Conservation (phyloP, 2,329 filamentous ascomycete species). For the Neofusicoccum laricinum region DNA sequence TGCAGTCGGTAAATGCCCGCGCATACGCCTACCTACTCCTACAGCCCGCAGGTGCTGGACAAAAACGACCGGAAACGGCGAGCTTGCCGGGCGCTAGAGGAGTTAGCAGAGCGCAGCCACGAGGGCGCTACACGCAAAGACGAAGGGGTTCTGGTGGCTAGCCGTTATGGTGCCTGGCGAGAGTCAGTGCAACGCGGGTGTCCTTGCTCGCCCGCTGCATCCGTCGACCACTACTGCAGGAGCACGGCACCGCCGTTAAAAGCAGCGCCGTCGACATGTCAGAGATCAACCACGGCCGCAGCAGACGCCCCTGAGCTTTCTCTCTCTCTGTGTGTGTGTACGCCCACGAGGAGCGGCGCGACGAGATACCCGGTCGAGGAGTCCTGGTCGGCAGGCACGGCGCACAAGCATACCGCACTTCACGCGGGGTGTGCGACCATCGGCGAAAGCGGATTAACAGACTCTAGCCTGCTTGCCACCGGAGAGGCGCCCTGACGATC, state of each 20-base stretch:
- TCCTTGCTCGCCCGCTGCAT: not conserved
- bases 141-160: not conserved
- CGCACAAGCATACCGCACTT: not conserved
- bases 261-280: not conserved
- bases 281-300: not conserved
- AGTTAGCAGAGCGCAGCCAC: not conserved
- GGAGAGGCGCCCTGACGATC: not conserved
- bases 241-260: not conserved
- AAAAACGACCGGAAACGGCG: not conserved
- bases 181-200: conserved; percentile 7
- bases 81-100: not conserved
- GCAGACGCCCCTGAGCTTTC: not conserved
- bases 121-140: not conserved
- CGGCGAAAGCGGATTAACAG: not conserved
- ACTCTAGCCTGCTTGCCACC: too few species aligned
- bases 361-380: not conserved
- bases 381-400: not conserved
- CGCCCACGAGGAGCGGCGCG: not conserved
- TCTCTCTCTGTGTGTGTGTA: not conserved
- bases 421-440: not conserved
- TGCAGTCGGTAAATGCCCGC: too few species aligned
- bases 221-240: not conserved
- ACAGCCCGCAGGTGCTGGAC: not conserved
- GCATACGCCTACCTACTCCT: too few species aligned
- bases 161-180: not conserved